Evolutionary conservation across 2,329 filamentous ascomycete genomes (phyloP).

Genomic region (Botrytis byssoidea): DNA sequence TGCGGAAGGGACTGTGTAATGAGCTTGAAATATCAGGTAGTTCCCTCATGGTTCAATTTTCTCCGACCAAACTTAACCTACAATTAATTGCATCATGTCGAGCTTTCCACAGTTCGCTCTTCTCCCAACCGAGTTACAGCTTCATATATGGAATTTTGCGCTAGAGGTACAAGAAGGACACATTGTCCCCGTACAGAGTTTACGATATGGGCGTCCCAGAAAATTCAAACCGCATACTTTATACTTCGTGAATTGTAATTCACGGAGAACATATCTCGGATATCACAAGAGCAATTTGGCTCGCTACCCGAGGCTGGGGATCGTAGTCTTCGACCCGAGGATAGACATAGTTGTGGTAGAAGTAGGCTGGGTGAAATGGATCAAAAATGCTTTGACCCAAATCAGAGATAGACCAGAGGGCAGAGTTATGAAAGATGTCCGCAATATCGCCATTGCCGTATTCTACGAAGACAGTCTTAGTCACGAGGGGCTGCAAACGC

Average conservation of each 20-base stretch:
- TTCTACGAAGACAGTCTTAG: neutral
- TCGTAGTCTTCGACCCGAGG: neutral
- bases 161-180: neutral
- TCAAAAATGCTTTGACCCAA: neutral
- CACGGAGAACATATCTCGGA: slow-evolving; percentile 3
- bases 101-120: neutral
- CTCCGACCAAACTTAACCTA: neutral
- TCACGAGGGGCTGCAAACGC: no score
- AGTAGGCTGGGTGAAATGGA: neutral
- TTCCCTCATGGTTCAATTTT: neutral
- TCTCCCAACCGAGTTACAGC: neutral
- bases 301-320: neutral
- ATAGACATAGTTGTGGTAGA: slow-evolving; percentile 3
- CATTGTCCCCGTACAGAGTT: neutral
- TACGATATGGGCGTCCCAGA: neutral
- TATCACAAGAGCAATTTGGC: slow-evolving; percentile 8
- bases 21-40: no score
- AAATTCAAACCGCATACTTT: slow-evolving; percentile 6
- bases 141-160: slow-evolving; percentile 8
- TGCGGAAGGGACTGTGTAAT: neutral
- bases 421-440: neutral
- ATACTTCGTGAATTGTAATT: slow-evolving; percentile 14
- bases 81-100: neutral
- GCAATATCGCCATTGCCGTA: neutral
- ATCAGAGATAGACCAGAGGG: neutral